Base-by-base conservation (phyloP, 345 rosid species). In the Syzygium aqueum region DNA sequence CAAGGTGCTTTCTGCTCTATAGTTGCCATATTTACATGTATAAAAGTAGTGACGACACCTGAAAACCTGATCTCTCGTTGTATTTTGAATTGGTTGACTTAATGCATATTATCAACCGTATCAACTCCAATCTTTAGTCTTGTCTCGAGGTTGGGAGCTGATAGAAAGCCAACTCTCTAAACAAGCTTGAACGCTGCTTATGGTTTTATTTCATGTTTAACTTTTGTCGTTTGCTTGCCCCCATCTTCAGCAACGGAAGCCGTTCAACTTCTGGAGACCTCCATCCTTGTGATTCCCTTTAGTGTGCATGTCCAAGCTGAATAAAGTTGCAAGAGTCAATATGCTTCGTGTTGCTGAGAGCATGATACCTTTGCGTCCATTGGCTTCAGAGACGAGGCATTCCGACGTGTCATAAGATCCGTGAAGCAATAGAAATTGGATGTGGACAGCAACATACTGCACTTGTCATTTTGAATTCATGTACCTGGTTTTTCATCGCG, bases 221-320 rank as follows among this genome's bases (percentile, higher is more conserved):
- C 67, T 86, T 53, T 86, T 40, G 73, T 87, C 33, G 59, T 84
- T 84, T 46, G 77, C 6, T 84, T 46, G 77, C 6, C 28, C 1
- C 49, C 5, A 23, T 51, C 57, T 77, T 63, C 93, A 93, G 96
- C 97, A 95, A 85, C 90, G 94, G 84, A 94, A 92, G 88, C 94
- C 92, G 27, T 73, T 89, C 6, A 92, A 95, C 80, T 93, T 94
- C 90, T 93, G 96, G 96, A 93, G 77, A 87, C 89, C 95, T 82
- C 61, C 92, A 30, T 73, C 90, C 61, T 65, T 53, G 2, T 94
- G 91, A 92, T 77, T 54, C n/a, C 33, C 27, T 52, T 84, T 8
- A 22, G 25, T n/a, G 0, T 84, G 49, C 46, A 21, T 53, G 27
- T 28, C 27, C 65, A 57, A 84, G 85, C 85, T 51, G 40, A 52